phyloP scores from a whole-genome alignment of 106 monocot genomes.

The Alisma plantagoaquatica region DNA sequence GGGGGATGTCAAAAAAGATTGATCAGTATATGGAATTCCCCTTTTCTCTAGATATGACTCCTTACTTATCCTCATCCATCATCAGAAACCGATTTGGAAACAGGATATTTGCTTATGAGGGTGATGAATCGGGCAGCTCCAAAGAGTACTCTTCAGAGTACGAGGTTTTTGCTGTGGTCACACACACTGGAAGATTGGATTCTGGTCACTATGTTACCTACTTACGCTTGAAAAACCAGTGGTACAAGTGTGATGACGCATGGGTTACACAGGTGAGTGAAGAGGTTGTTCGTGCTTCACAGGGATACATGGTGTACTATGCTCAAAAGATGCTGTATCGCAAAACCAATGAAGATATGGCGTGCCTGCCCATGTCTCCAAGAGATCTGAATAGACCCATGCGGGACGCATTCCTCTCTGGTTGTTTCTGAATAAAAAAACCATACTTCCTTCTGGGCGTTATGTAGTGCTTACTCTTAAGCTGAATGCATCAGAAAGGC shows the following conservation, averaged over 20 bases:
- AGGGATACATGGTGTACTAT: constrained; percentile 58
- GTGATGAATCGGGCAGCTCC: constrained; percentile 26
- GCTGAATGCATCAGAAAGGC: too few relatives aligned
- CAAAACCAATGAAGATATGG: constrained; percentile 7
- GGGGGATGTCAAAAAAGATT: constrained; percentile 33
- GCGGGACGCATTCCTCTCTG: background rate
- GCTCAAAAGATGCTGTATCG: constrained; percentile 32
- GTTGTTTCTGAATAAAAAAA: too few relatives aligned
- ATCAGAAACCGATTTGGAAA: constrained; percentile 41
- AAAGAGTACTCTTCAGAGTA: constrained; percentile 38
- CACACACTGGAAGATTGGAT: constrained; percentile 45
- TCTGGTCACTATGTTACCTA: constrained; percentile 60
- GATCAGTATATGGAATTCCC: constrained; percentile 50
- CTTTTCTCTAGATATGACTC: constrained; percentile 51
- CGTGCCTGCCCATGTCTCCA: constrained; percentile 5
- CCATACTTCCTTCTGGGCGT: too few relatives aligned
- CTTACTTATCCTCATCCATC: constrained; percentile 50
- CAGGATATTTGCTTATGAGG: constrained; percentile 43
- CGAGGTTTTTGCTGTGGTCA: constrained; percentile 60
- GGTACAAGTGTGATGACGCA: constrained; percentile 73
- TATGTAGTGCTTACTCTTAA: too few relatives aligned
- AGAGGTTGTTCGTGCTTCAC: constrained; percentile 30
- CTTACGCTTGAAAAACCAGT: constrained; percentile 29
- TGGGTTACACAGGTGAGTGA: constrained; percentile 54
- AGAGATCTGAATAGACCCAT: background rate